Evolutionary conservation across 352 stramenopile species (phyloP).

Genomic region (Phytopythium montanum): DNA sequence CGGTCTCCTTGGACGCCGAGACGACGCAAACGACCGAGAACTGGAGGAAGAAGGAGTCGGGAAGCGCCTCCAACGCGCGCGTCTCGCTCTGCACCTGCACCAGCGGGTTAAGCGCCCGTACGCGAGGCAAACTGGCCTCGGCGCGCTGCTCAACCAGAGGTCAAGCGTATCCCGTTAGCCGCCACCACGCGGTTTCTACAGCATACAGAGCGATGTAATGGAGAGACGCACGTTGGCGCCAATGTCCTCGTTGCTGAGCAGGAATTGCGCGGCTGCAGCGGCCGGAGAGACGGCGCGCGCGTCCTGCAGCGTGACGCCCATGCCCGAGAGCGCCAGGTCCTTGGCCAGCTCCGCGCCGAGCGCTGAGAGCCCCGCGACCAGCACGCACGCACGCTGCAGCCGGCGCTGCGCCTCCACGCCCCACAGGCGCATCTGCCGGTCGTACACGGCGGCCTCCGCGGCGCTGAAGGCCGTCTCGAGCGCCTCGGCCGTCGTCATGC

Average conservation of each 20-base stretch:
- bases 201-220: background rate
- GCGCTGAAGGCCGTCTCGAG: slow-evolving; percentile 53
- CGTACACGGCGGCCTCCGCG: slow-evolving; percentile 94
- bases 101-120: slow-evolving; percentile 95
- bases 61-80: slow-evolving; percentile 32
- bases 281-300: slow-evolving; percentile 33
- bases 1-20: slow-evolving; percentile 29
- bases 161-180: slow-evolving; percentile 1
- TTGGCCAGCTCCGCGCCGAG: slow-evolving; percentile 94
- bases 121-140: slow-evolving; percentile 68
- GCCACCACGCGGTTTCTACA: background rate
- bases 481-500: slow-evolving; percentile 5
- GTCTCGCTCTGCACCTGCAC: slow-evolving; percentile 85
- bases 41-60: slow-evolving; percentile 77
- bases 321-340: slow-evolving; percentile 96
- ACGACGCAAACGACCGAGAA: slow-evolving; percentile 88
- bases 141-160: slow-evolving; percentile 38
- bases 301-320: slow-evolving; percentile 94
- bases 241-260: slow-evolving; percentile 67
- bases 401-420: slow-evolving; percentile 95
- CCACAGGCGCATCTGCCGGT: slow-evolving; percentile 99
- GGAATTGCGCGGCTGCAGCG: slow-evolving; percentile 81
- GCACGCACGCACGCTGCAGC: slow-evolving; percentile 84
- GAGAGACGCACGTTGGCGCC: slow-evolving; percentile 56
- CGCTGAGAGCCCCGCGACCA: slow-evolving; percentile 85